Conservation (phyloP, 768 basidiomycete genomes). For the Dacryopinax spathularia region DNA sequence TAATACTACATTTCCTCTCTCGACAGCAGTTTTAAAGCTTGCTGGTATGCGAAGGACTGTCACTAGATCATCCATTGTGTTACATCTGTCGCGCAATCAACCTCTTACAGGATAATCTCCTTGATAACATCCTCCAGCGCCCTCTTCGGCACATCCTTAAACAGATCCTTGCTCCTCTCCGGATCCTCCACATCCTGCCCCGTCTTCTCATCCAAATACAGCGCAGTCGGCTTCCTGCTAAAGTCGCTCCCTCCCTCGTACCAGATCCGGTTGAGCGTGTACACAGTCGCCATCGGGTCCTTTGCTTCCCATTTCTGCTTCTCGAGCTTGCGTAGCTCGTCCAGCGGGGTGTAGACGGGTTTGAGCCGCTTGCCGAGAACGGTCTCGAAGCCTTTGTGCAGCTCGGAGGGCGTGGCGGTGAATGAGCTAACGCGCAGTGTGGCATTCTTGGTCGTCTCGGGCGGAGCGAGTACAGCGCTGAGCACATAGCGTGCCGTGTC, state of each 20-base stretch:
- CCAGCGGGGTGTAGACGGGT: constrained; percentile 3
- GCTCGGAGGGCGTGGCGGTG: constrained; percentile 9
- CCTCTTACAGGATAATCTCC: constrained; percentile 1
- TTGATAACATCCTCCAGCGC: constrained; percentile 1
- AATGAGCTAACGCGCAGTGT: constrained; percentile 8
- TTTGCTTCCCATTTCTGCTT: background rate
- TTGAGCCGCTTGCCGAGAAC: constrained; percentile 6
- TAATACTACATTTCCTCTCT: too few relatives aligned
- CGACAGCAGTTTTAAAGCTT: too few relatives aligned
- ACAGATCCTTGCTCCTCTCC: constrained; percentile 3
- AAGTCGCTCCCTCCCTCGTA: constrained; percentile 11
- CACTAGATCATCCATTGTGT: background rate
- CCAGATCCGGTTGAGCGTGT: constrained; percentile 11
- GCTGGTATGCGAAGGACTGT: background rate
- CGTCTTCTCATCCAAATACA: constrained; percentile 5
- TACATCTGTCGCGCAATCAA: background rate
- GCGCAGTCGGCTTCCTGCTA: constrained; percentile 8
- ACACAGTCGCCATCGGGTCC: constrained; percentile 1
- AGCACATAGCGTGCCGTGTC: constrained; percentile 10
- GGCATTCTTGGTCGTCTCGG: constrained; percentile 8
- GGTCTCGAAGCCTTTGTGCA: background rate
- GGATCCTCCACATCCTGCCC: constrained; percentile 9
- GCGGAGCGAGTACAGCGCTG: background rate
- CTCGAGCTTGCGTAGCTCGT: constrained; percentile 7
- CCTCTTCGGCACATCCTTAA: constrained; percentile 10